phyloP scores from a whole-genome alignment of 2,329 filamentous ascomycete genomes.

The Westerdykella ornata region DNA sequence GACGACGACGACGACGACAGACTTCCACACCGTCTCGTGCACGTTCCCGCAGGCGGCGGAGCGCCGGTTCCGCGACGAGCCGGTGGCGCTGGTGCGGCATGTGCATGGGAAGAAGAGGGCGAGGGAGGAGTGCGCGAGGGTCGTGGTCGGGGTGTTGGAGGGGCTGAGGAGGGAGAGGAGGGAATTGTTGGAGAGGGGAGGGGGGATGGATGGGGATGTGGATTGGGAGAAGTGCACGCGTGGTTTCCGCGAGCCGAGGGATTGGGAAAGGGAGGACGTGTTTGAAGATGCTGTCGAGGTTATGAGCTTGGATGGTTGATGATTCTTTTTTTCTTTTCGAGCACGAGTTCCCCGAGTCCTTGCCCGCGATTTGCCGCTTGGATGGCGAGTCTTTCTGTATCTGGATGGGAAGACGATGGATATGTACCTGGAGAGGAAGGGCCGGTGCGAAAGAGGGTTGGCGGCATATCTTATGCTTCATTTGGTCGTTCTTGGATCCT shows the following conservation, averaged over 20 bases:
- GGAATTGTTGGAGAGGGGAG: constrained; percentile 5
- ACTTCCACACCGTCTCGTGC: constrained; percentile 35
- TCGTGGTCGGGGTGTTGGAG: constrained; percentile 37
- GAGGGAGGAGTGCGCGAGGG: constrained; percentile 44
- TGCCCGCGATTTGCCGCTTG: no score
- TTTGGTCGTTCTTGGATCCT: no score
- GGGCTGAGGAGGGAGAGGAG: constrained; percentile 25
- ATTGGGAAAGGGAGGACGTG: constrained; percentile 1
- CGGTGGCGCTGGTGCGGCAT: constrained; percentile 39
- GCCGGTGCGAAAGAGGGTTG: no score
- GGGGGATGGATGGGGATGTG: constrained; percentile 1
- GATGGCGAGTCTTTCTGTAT: no score
- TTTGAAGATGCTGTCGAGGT: background rate
- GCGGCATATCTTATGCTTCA: no score
- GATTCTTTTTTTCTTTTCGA: no score
- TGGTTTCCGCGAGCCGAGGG: no score
- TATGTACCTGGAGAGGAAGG: no score
- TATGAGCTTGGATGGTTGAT: no score
- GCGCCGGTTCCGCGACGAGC: constrained; percentile 1
- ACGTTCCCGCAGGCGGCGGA: constrained; percentile 25
- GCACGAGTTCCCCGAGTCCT: no score
- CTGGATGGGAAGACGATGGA: no score
- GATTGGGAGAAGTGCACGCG: constrained; percentile 1
- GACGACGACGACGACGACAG: constrained; percentile 1
- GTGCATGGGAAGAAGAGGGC: constrained; percentile 46